Conservation (phyloP, 2,329 filamentous ascomycete species). For the Rhexocercosporidium sp. region DNA sequence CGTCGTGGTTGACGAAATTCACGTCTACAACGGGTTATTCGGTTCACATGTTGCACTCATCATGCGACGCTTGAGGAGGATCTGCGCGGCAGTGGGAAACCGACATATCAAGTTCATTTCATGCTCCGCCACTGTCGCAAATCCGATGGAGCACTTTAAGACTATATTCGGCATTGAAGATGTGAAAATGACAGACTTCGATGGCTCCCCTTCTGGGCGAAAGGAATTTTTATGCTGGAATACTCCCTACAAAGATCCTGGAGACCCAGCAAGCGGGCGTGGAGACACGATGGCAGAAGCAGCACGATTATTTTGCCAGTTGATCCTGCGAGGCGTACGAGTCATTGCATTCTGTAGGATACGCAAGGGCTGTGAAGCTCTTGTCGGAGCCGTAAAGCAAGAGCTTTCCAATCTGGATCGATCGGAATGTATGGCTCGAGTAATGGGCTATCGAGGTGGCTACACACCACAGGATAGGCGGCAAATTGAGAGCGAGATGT, state of each 20-base stretch:
- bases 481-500: slow-evolving; percentile 93
- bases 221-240: slow-evolving; percentile 99
- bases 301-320: slow-evolving; percentile 87
- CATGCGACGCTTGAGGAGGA: slow-evolving; percentile 84
- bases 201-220: slow-evolving; percentile 88
- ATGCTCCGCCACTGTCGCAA: slow-evolving; percentile 95
- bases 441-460: slow-evolving; percentile 95
- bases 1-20: slow-evolving; percentile 89
- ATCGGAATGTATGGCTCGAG: slow-evolving; percentile 74
- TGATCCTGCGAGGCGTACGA: slow-evolving; percentile 85
- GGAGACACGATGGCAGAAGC: slow-evolving; percentile 84
- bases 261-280: slow-evolving; percentile 83
- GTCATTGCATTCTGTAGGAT: slow-evolving; percentile 94
- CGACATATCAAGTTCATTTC: slow-evolving; percentile 86
- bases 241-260: slow-evolving; percentile 89
- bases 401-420: slow-evolving; percentile 78
- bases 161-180: slow-evolving; percentile 90
- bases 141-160: slow-evolving; percentile 89
- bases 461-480: slow-evolving; percentile 92
- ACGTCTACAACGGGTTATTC: slow-evolving; percentile 95
- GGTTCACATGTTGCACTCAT: slow-evolving; percentile 94
- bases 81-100: slow-evolving; percentile 92
- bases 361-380: slow-evolving; percentile 83
- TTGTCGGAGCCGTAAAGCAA: slow-evolving; percentile 79
- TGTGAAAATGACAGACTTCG: slow-evolving; percentile 83